Conservation (phyloP, 73 alveolate species). For the Paramecium sonneborni region DNA sequence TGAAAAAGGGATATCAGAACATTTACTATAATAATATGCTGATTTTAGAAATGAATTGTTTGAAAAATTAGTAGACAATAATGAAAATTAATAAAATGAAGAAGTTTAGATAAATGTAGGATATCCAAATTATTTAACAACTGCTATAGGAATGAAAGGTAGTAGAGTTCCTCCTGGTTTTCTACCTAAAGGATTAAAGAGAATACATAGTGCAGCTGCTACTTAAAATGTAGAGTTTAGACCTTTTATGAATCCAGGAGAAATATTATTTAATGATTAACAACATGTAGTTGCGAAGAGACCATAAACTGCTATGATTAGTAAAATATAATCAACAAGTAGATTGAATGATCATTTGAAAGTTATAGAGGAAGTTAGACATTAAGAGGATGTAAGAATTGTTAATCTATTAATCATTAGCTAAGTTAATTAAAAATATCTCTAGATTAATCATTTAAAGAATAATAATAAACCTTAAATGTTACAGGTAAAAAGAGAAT, state of each 20-base stretch:
- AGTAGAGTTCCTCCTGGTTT: constrained; percentile 46
- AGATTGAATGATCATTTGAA: constrained; percentile 51
- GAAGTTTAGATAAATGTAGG: background rate
- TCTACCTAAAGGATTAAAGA: constrained; percentile 40
- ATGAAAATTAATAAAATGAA: background rate
- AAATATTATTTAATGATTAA: constrained; percentile 3
- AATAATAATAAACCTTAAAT: constrained; percentile 11
- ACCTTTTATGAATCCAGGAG: constrained; percentile 30
- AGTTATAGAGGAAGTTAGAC: constrained; percentile 29
- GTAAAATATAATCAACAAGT: constrained; percentile 6
- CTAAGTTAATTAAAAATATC: background rate
- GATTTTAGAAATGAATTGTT: constrained; percentile 39
- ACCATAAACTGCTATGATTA: constrained; percentile 43
- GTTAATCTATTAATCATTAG: background rate
- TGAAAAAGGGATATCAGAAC: constrained; percentile 26
- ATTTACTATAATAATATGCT: constrained; percentile 24
- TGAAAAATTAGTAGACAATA: constrained; percentile 7
- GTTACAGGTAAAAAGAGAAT: constrained; percentile 44
- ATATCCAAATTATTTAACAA: background rate
- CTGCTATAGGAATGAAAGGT: constrained; percentile 11
- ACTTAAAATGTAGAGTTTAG: constrained; percentile 10
- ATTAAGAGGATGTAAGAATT: constrained; percentile 52
- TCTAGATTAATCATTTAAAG: constrained; percentile 33
- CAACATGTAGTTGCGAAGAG: background rate
- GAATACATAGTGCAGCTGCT: constrained; percentile 49